phyloP scores from a whole-genome alignment of 2,329 filamentous ascomycete species.

The Aureobasidium vineae region DNA sequence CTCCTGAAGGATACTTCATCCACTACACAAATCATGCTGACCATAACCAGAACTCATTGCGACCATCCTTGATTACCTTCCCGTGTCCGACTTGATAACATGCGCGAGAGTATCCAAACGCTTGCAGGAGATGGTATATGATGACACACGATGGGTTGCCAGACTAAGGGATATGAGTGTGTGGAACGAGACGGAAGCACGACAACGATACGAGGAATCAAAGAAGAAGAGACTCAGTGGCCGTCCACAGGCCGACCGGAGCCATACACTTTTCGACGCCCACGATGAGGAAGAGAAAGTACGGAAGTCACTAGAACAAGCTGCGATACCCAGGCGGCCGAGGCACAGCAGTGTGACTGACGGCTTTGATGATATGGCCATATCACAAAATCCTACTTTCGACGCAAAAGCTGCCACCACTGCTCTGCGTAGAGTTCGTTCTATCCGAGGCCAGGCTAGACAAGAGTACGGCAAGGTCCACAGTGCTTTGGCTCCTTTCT shows the following conservation, averaged over 20 bases:
- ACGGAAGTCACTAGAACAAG: constrained; percentile 42
- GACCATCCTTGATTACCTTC: constrained; percentile 83
- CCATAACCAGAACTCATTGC: constrained; percentile 71
- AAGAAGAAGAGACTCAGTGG: constrained; percentile 56
- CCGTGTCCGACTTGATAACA: constrained; percentile 77
- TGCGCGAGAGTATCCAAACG: constrained; percentile 82
- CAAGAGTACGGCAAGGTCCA: constrained; percentile 92
- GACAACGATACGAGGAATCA: constrained; percentile 73
- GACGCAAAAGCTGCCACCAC: constrained; percentile 56
- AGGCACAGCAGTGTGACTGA: constrained; percentile 52
- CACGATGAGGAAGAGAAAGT: constrained; percentile 63
- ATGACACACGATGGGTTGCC: constrained; percentile 92
- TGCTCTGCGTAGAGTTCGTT: constrained; percentile 68
- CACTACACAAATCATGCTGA: constrained; percentile 19
- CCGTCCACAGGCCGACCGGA: constrained; percentile 36
- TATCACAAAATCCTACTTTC: constrained; percentile 43
- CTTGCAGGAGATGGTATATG: constrained; percentile 97
- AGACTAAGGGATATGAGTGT: constrained; percentile 81
- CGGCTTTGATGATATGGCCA: constrained; percentile 75
- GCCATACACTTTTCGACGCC: constrained; percentile 72
- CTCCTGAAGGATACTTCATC: background rate
- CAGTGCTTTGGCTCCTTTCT: constrained; percentile 82
- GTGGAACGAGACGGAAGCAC: constrained; percentile 88
- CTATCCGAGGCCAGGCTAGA: constrained; percentile 78
- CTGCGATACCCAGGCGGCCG: constrained; percentile 25